A percentile compares a stretch with the other conserved stretches of the same genome.
phyloP scores from a whole-genome alignment of 805 yeast genomes.

The Torulaspora maleeae region DNA sequence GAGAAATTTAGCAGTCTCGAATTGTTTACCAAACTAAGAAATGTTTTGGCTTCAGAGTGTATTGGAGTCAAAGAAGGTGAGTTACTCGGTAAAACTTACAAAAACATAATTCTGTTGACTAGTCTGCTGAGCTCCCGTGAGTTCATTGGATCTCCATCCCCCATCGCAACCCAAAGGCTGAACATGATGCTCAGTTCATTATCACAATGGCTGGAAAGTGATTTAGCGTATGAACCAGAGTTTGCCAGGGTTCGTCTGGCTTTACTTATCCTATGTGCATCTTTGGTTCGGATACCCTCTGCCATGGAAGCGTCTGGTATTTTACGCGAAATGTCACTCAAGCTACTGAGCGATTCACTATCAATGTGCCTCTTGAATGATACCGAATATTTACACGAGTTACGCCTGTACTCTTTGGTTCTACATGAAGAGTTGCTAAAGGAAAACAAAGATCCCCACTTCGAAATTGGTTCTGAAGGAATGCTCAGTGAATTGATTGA shows the following conservation, averaged over 20 bases:
- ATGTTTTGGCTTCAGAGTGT: conserved; percentile 58
- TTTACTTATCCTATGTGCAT: conserved; percentile 43
- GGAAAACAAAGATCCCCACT: conserved; percentile 30
- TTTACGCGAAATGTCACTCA: conserved; percentile 43
- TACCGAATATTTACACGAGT: conserved; percentile 36
- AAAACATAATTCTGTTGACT: conserved; percentile 45
- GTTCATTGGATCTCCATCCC: conserved; percentile 32
- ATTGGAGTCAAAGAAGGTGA: conserved; percentile 48
- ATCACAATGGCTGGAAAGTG: conserved; percentile 56
- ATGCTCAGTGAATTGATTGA: conserved; percentile 44
- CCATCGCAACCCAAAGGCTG: conserved; percentile 60
- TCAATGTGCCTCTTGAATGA: conserved; percentile 36
- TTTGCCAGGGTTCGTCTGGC: conserved; percentile 51
- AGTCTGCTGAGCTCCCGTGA: conserved; percentile 36
- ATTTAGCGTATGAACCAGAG: conserved; percentile 51
- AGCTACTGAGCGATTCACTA: conserved; percentile 36
- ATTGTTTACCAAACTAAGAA: conserved; percentile 50
- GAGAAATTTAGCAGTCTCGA: conserved; percentile 37
- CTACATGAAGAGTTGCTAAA: conserved; percentile 36
- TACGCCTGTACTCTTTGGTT: conserved; percentile 46
- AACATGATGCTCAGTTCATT: conserved; percentile 56
- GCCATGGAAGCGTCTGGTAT: conserved; percentile 38
- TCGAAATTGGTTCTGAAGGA: conserved; percentile 35
- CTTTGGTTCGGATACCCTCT: conserved; percentile 28
- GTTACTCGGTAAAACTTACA: conserved; percentile 42